phyloP scores from a whole-genome alignment of 2,329 filamentous ascomycete genomes.

The Sphaerostilbella broomeana region DNA sequence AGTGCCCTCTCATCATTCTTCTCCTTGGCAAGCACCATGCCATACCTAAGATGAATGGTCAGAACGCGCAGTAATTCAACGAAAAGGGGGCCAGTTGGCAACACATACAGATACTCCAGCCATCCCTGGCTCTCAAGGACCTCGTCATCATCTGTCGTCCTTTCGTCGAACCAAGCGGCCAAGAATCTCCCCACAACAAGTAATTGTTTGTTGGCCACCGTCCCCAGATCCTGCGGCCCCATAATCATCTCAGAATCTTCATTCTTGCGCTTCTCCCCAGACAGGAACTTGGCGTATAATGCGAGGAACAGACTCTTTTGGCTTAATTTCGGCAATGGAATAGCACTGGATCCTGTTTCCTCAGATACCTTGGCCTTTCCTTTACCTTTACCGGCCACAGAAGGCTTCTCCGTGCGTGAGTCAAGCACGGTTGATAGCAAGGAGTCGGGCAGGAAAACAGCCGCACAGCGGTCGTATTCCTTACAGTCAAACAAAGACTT shows the following conservation, averaged over 20 bases:
- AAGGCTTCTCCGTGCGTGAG: slow-evolving; percentile 34
- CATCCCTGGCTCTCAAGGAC: slow-evolving; percentile 72
- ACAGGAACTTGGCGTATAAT: slow-evolving; percentile 85
- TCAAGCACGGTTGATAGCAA: slow-evolving; percentile 60
- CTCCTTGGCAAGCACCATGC: slow-evolving; percentile 80
- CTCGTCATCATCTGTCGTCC: slow-evolving; percentile 51
- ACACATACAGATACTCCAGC: slow-evolving; percentile 69
- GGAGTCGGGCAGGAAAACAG: slow-evolving; percentile 79
- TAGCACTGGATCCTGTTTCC: slow-evolving; percentile 18
- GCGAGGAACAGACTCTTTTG: slow-evolving; percentile 90
- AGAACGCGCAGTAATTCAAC: no score
- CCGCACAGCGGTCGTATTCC: slow-evolving; percentile 89
- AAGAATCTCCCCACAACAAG: slow-evolving; percentile 67
- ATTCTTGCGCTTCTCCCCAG: slow-evolving; percentile 91
- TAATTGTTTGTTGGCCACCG: slow-evolving; percentile 79
- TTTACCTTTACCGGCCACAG: slow-evolving; percentile 42
- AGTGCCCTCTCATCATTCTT: slow-evolving; percentile 84
- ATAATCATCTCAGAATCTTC: slow-evolving; percentile 97
- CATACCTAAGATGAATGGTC: slow-evolving; percentile 63
- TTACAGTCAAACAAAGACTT: slow-evolving; percentile 94
- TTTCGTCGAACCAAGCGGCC: slow-evolving; percentile 71
- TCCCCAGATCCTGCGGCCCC: slow-evolving; percentile 82
- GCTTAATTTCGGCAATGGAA: slow-evolving; percentile 55
- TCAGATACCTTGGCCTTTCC: slow-evolving; percentile 43
- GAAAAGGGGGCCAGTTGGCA: not conserved